Evolutionary conservation across 306 rosid species (phyloP).

Genomic region (Ormosia semicastrata): DNA sequence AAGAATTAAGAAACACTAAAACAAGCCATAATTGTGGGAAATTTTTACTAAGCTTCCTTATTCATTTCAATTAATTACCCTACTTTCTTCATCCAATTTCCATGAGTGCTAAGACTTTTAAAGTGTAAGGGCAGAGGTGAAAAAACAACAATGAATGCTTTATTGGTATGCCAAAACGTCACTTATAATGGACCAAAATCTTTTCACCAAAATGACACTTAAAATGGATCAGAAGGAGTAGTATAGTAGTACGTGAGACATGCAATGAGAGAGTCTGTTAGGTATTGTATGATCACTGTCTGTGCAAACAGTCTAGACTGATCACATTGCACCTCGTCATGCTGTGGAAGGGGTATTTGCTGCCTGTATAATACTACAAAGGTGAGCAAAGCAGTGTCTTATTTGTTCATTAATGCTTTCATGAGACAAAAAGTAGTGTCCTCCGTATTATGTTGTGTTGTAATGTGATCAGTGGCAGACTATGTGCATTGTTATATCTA

Average conservation of each 20-base stretch:
- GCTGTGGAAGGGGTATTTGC: constrained; percentile 7
- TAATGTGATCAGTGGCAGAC: constrained; percentile 17
- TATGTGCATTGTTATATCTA: background rate
- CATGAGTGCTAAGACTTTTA: no score
- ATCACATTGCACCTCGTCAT: constrained; percentile 20
- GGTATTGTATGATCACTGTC: background rate
- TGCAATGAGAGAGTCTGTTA: background rate
- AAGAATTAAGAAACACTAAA: no score
- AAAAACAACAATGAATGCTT: no score
- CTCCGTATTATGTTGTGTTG: constrained; percentile 7
- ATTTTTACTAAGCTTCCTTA: no score
- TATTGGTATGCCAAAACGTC: no score
- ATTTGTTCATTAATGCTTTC: background rate
- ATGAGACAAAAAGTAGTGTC: background rate
- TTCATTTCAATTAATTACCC: no score
- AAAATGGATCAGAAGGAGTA: background rate
- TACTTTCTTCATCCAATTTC: no score
- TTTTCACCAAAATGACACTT: no score
- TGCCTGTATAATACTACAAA: background rate
- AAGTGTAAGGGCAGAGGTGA: no score
- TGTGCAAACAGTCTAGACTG: background rate
- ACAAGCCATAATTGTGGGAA: no score
- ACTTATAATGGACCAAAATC: no score
- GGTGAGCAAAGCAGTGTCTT: background rate
- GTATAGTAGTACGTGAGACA: background rate